Base-by-base conservation (phyloP, 805 yeast species). In the Wickerhamiella sergipiensis region DNA sequence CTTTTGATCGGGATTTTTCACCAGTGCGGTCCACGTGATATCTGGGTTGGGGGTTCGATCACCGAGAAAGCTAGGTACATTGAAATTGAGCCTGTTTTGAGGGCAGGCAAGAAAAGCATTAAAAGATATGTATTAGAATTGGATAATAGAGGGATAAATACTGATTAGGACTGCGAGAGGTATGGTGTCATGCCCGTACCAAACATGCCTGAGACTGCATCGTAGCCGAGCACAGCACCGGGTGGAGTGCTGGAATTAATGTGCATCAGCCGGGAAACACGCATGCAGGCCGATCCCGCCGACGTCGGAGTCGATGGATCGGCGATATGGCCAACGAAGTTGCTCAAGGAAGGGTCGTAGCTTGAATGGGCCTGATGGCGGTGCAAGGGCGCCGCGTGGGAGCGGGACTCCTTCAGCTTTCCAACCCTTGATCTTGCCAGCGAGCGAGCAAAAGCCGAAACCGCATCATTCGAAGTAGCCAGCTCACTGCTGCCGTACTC, bases 141-240 rank as follows among this genome's bases (percentile, higher is more conserved):
- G 33, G 33, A 12, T 12, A 29, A 29, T 29, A 29, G 33, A n/a
- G 13, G 19, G 40, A 36, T 36, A 36, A 36, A 36, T 36, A 36
- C 13, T 6, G 33, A 29, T n/a, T 17, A 36, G 9, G 40, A 36
- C 9, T 15, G 52, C 15, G 62, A 58, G 47, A 59, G 24, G 49
- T 58, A 59, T 2, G 62, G 62, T 8, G 62, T 59, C 60, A 59
- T 57, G 23, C 62, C 62, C 8, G 62, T 59, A 13, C 53, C 49
- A 43, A 50, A 58, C 46, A 48, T 45, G 10, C 52, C 55, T 23
- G 47, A 15, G 8, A 36, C 19, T 39, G 43, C 31, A 40, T 58
- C 61, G 10, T 52, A 36, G 10, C 54, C 42, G 38, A 57, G 48
- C 24, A 57, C 57, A 4, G 59, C 54, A 8, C 61, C 60, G 8